These are phyloP conservation scores for Penicillium occitanis DNA, from an alignment of 2,329 filamentous ascomycete genomes.

Conservation along the genomic window DNA sequence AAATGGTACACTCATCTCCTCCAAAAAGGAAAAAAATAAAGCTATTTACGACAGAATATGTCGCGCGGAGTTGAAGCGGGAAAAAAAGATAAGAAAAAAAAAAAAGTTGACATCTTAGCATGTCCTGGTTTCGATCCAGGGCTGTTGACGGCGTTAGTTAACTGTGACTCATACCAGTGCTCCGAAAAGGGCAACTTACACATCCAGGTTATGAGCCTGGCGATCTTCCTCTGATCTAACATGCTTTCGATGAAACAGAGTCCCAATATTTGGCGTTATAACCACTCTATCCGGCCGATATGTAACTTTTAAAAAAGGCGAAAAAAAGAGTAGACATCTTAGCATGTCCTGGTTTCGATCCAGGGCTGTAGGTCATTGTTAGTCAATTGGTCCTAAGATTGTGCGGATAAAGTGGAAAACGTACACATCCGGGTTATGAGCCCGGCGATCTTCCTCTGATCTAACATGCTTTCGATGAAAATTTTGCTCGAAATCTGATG, in stretches of 20 bases:
- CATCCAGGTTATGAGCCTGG: slow-evolving; percentile 9
- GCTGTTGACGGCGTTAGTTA: not conserved
- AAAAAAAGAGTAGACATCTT: not conserved
- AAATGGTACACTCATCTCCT: not conserved
- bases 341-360: slow-evolving; percentile 10
- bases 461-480: slow-evolving; percentile 7
- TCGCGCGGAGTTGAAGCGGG: not conserved
- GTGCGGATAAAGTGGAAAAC: not conserved
- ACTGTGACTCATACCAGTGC: not conserved
- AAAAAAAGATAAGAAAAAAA: not conserved
- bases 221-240: slow-evolving; percentile 10
- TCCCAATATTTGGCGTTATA: not conserved
- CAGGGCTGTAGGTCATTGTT: not conserved
- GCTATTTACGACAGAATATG: not conserved
- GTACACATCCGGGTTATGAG: slow-evolving; percentile 10
- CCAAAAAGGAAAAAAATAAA: not conserved
- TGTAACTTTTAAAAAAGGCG: not conserved
- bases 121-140: slow-evolving; percentile 12
- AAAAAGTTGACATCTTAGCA: not conserved
- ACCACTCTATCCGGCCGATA: too few species aligned
- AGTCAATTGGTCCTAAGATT: not conserved
- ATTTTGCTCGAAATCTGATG: not conserved
- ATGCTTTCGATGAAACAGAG: not conserved
- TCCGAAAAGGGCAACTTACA: not conserved
- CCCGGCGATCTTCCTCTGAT: slow-evolving; percentile 11